Conservation (phyloP, 495 filamentous ascomycete genomes). For the Penicillium bialowiezense region DNA sequence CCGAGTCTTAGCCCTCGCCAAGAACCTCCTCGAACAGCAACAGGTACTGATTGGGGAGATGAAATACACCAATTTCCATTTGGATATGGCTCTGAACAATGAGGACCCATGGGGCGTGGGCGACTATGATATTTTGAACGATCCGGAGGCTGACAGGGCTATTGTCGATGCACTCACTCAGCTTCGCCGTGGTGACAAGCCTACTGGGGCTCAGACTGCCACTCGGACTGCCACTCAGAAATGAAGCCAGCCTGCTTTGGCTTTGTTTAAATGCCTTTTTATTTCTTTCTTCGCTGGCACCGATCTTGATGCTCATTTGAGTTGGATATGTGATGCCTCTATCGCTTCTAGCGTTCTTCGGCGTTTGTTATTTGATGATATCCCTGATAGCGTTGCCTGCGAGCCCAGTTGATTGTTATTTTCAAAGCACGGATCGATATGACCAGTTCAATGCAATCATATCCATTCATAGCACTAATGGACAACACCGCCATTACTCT, state of each 20-base stretch:
- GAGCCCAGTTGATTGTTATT: neutral
- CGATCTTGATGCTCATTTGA: too few relatives aligned
- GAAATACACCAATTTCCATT: neutral
- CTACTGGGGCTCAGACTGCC: too few relatives aligned
- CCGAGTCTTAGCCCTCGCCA: neutral
- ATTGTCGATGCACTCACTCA: neutral
- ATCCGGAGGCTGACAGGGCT: neutral
- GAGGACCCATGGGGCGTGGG: neutral
- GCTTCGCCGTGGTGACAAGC: neutral
- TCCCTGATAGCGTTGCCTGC: neutral
- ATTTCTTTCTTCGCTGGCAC: too few relatives aligned
- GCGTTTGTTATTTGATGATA: neutral
- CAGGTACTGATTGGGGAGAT: neutral
- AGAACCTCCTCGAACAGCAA: neutral
- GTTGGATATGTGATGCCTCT: too few relatives aligned
- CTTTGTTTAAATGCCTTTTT: too few relatives aligned
- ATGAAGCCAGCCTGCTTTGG: too few relatives aligned
- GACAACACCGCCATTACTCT: too few relatives aligned
- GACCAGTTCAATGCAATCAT: too few relatives aligned
- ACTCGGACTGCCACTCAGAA: too few relatives aligned
- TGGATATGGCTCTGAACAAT: neutral
- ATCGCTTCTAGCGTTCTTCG: too few relatives aligned
- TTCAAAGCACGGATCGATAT: neutral
- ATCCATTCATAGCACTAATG: too few relatives aligned
- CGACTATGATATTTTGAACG: neutral